These are phyloP conservation scores for Hericium erinaceus DNA, from an alignment of 768 basidiomycete genomes.

Conservation along the genomic window DNA sequence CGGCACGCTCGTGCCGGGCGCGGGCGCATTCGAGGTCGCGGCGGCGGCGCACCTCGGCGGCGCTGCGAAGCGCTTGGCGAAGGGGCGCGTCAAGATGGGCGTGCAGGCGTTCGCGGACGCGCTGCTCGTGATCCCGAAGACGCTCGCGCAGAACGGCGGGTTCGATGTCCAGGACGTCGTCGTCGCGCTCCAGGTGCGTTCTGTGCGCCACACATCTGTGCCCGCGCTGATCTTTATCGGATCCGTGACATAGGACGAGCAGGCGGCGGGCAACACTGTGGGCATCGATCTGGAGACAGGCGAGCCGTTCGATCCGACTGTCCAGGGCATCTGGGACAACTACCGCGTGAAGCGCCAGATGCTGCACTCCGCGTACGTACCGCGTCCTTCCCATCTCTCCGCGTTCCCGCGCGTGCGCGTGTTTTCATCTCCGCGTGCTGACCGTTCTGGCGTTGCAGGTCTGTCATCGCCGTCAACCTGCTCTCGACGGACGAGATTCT, in stretches of 20 bases:
- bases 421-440: constrained; percentile 18
- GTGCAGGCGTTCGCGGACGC: constrained; percentile 97
- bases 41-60: constrained; percentile 80
- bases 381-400: background rate
- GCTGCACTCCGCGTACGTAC: constrained; percentile 85
- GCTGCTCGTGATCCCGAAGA: constrained; percentile 90
- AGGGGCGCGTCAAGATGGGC: constrained; percentile 94
- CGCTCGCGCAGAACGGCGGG: constrained; percentile 90
- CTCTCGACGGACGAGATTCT: constrained; percentile 95
- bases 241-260: constrained; percentile 58
- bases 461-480: constrained; percentile 91
- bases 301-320: constrained; percentile 92
- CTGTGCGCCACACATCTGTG: constrained; percentile 9
- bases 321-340: constrained; percentile 98
- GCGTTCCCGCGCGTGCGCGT: background rate
- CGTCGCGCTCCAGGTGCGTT: constrained; percentile 74
- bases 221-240: constrained; percentile 1
- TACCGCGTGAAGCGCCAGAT: constrained; percentile 98
- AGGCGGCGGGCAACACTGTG: constrained; percentile 86
- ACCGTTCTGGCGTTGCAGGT: constrained; percentile 34
- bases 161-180: constrained; percentile 95
- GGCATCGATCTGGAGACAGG: constrained; percentile 90
- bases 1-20: constrained; percentile 82
- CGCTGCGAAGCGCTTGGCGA: constrained; percentile 73
- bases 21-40: constrained; percentile 94